Evolutionary conservation across 2,329 filamentous ascomycete species (phyloP), one percentile per base, ranked within the genome.

Genomic region (Talaromyces atroroseus): DNA sequence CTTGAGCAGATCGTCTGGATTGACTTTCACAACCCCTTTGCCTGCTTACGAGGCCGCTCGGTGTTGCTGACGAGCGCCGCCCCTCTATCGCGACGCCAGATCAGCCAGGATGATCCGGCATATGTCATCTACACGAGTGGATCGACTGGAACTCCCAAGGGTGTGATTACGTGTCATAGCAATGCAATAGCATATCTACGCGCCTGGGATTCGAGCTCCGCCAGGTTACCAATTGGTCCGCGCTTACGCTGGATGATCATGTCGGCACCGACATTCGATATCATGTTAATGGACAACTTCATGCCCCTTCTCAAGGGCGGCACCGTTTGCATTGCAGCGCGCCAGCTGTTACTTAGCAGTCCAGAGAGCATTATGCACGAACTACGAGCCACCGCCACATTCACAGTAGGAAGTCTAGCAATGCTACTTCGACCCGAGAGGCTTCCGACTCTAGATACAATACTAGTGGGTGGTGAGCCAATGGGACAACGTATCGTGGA

Each of bases 181-280:
- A 38, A 36, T n/a, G 36, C 49, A 36, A 24, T 52, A 12, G 38
- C 49, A 23, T 52, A 45, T 52, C 49, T 18, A 52, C 49, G 14
- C 49, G 34, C 34, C 34, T 38, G 34, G 34, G 34, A 38, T 52
- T 11, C 23, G 26, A 3, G 49, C 21, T 36, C 49, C 49, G 23
- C 49, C 49, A 52, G 3, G 36, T 52, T 21, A 38, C 38, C 49
- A 14, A 16, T 24, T 3, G 49, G 49, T 21, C 38, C 49, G 40
- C 49, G 49, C 18, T 65, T 71, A 29, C 64, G 71, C 12, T 74
- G 71, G 14, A 78, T 85, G 16, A 80, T 82, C 58, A 76, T 82
- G 56, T 80, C 80, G 0, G 80, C 78, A 2, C 81, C 78, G 62
- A 77, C 78, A 18, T 78, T 81, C 52, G 80, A 84, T 60, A 74